Conservation (phyloP, 2,329 filamentous ascomycete genomes). For the Fusarium pseudograminearum region DNA sequence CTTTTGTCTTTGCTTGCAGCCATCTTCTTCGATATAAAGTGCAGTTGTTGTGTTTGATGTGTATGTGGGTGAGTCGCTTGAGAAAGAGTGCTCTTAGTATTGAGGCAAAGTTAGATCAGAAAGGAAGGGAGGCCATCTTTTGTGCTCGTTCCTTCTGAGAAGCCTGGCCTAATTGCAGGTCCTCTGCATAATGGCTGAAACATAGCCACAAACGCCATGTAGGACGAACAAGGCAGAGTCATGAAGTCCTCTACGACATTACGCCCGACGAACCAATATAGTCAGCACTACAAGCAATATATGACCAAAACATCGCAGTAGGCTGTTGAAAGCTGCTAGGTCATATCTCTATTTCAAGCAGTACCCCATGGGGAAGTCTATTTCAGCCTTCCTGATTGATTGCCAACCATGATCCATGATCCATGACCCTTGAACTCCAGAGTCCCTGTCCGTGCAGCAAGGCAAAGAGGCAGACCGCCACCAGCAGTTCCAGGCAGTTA, state of each 20-base stretch:
- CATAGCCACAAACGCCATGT: neutral
- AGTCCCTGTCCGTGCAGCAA: neutral
- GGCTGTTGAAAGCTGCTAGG: neutral
- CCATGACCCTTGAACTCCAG: neutral
- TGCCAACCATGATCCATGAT: neutral
- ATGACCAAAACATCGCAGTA: neutral
- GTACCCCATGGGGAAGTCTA: conserved; percentile 12
- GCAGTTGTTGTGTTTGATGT: too few species aligned
- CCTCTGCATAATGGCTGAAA: conserved; percentile 11
- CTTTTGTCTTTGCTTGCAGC: neutral
- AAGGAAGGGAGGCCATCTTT: neutral
- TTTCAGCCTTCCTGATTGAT: conserved; percentile 4
- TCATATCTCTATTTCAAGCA: neutral
- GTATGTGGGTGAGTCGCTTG: neutral
- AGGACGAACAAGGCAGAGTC: conserved; percentile 18
- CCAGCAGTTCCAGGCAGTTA: too few species aligned
- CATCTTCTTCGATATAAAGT: conserved; percentile 4
- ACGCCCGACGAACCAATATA: neutral
- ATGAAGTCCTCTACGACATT: neutral
- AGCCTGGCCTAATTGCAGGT: neutral
- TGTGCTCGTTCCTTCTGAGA: neutral
- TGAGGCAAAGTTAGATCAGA: neutral
- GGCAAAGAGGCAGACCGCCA: too few species aligned
- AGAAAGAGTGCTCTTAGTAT: neutral
- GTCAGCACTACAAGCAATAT: neutral